Base-by-base conservation (phyloP, 495 filamentous ascomycete genomes). In the Extremus antarcticus region DNA sequence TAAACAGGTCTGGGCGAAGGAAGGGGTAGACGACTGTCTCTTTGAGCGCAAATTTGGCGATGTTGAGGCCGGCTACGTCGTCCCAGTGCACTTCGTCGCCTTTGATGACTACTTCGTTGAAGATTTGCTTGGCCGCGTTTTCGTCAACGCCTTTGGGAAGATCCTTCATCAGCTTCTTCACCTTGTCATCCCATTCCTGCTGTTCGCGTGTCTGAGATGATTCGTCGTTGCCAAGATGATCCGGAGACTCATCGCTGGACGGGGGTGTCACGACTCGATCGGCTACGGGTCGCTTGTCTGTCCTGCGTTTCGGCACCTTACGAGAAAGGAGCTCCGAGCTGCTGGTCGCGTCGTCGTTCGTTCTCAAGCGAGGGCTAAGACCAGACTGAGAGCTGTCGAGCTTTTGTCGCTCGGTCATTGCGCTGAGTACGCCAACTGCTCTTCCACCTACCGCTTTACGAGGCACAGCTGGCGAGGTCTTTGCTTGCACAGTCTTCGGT, bases 11-110 rank as follows among this genome's bases (percentile, higher is more conserved):
- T 2, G 92, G 92, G 7, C 92, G 86, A 4, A 97, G 77, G 70
- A 99, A 97, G 15, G 92, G 92, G 63, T 99, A 99, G 25, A 99
- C 90, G 8, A 97, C 92, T 1, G 90, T 87, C 70, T 99, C 92
- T 68, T 95, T 95, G 43, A 99, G 73, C 0, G 92, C 90, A 50
- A 80, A 85, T 64, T 99, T 99, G 46, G 92, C 94, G 38, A 83
- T 76, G 25, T 95, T 89, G 13, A 99, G 73, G 1, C 92, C 92
- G 0, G 94, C 90, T 39, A 99, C 84, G 62, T 99, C 92, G 39
- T 82, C 80, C 94, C 94, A 99, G 63, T 87, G 87, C 0, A 99
- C 92, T 62, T 92, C 85, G 61, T 99, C 92, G 8, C 94, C 92
- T 51, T 90, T 80, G 8, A 96, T 83, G 10, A 99, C 89, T 51